Percentiles rank a stretch among this genome's conserved stretches.
phyloP scores from a whole-genome alignment of 345 rosid genomes.

The Cardamine chenopodiifolia region DNA sequence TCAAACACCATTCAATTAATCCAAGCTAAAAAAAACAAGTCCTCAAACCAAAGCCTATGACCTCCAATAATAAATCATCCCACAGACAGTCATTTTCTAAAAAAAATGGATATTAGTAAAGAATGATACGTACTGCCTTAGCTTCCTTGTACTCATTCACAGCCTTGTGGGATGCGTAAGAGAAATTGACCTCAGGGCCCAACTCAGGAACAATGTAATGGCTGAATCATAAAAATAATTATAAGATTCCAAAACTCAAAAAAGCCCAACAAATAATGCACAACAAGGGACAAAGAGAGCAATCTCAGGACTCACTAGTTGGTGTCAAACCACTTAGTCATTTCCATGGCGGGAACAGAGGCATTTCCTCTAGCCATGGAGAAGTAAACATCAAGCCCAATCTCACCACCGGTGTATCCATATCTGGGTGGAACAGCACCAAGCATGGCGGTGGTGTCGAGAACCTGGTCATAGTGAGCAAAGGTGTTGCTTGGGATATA shows the following conservation, averaged over 20 bases:
- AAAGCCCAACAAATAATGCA: not conserved
- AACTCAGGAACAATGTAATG: constrained; percentile 95
- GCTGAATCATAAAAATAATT: constrained; percentile 49
- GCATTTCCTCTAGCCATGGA: constrained; percentile 99
- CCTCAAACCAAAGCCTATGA: not conserved
- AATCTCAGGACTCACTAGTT: constrained; percentile 82
- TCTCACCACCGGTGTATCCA: constrained; percentile 86
- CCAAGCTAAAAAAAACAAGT: constrained; percentile 14
- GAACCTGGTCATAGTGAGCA: constrained; percentile 90
- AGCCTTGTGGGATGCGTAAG: constrained; percentile 98
- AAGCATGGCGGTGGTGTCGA: constrained; percentile 92
- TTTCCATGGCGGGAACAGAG: constrained; percentile 97
- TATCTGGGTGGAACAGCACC: constrained; percentile 98
- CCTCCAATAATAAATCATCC: not conserved
- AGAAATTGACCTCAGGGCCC: constrained; percentile 89
- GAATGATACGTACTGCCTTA: constrained; percentile 67
- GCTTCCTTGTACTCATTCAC: constrained; percentile 95
- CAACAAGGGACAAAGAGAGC: not conserved
- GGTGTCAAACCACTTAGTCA: constrained; percentile 99
- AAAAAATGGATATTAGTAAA: constrained; percentile 15
- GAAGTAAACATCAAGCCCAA: constrained; percentile 78
- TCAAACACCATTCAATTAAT: not conserved
- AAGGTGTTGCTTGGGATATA: constrained; percentile 95
- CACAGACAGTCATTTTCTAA: not conserved
- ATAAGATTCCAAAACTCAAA: constrained; percentile 1